A percentile compares a stretch with the other conserved stretches of the same genome.
These are phyloP conservation scores for Nakaseomyces bracarensis DNA, from an alignment of 1,139 yeast genomes.

Conservation along the genomic window DNA sequence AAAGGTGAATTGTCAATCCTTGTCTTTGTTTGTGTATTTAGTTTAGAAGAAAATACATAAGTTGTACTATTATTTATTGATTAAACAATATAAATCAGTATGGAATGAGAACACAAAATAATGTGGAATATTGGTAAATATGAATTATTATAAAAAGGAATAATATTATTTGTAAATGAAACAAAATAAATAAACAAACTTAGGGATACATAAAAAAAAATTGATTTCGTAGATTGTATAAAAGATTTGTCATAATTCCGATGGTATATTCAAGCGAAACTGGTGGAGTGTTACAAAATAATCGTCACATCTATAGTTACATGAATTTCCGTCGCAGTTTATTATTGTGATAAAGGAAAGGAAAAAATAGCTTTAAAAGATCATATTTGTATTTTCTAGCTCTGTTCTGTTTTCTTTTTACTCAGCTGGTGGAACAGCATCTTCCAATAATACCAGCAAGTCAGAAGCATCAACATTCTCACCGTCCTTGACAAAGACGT, in stretches of 20 bases:
- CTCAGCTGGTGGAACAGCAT: conserved; percentile 4
- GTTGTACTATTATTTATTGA: too few relatives aligned
- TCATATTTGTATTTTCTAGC: too few relatives aligned
- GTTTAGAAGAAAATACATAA: neutral
- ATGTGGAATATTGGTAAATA: too few relatives aligned
- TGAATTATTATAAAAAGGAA: neutral
- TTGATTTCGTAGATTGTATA: neutral
- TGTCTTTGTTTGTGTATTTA: too few relatives aligned
- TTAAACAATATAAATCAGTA: too few relatives aligned
- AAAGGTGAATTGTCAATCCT: too few relatives aligned
- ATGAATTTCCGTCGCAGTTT: too few relatives aligned
- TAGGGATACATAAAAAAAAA: conserved; percentile 1
- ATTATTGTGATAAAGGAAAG: neutral
- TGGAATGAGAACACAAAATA: neutral
- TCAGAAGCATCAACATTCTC: conserved; percentile 95
- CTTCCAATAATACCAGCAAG: conserved; percentile 39
- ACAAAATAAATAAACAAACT: neutral
- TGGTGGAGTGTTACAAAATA: too few relatives aligned
- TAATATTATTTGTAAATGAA: neutral
- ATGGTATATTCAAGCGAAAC: too few relatives aligned
- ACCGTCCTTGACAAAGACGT: conserved; percentile 73
- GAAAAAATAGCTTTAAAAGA: too few relatives aligned
- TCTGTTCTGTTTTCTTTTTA: neutral
- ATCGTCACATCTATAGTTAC: too few relatives aligned
- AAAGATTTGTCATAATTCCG: neutral